Conservation (phyloP, 164 flowering plant species). For the Vitis riparia region DNA sequence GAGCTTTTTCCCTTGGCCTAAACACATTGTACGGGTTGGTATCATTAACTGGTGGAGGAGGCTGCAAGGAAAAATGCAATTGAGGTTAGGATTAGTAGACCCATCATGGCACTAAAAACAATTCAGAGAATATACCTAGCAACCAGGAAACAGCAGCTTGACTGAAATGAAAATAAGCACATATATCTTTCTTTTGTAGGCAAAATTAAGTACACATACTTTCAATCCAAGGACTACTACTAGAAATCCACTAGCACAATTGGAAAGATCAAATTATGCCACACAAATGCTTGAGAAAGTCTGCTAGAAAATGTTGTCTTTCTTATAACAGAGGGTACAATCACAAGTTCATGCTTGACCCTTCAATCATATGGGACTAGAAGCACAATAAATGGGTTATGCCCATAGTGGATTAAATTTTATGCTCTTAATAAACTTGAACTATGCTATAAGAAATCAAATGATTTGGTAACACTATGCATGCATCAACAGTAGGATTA, state of each 20-base stretch:
- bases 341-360: too few species aligned
- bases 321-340: too few species aligned
- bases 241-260: too few species aligned
- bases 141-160: too few species aligned
- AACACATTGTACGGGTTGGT: conserved; percentile 98
- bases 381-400: too few species aligned
- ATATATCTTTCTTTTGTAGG: neutral
- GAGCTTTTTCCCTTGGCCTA: conserved; percentile 98
- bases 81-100: conserved; percentile 9
- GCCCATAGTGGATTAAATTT: neutral
- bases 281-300: too few species aligned
- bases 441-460: neutral
- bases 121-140: neutral
- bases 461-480: neutral
- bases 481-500: neutral
- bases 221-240: too few species aligned
- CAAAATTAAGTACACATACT: neutral
- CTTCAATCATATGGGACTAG: too few species aligned
- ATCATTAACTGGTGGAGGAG: conserved; percentile 98
- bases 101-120: conserved; percentile 5
- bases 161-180: too few species aligned
- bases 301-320: too few species aligned
- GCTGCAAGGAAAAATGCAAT: conserved; percentile 47
- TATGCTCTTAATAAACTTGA: neutral
- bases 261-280: too few species aligned